Conservation (phyloP, 2,329 filamentous ascomycete genomes). For the Aspergillus phoenicis region DNA sequence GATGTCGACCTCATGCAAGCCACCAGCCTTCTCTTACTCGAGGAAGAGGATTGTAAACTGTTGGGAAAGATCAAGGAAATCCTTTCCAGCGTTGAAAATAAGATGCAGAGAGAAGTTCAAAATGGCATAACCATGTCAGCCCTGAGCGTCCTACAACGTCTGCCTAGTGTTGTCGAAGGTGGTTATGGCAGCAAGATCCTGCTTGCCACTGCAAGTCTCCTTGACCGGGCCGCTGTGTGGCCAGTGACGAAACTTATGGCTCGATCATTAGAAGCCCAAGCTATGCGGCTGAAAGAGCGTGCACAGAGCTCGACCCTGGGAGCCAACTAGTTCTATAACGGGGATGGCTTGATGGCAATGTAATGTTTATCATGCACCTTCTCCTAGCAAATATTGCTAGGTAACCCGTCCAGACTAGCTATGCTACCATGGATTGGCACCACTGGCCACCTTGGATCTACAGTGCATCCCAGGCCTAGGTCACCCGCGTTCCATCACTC, state of each 20-base stretch:
- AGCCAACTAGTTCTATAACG: conserved; percentile 12
- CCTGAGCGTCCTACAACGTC: conserved; percentile 52
- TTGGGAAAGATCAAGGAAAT: conserved; percentile 81
- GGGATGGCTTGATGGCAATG: not conserved
- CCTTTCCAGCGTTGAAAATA: conserved; percentile 73
- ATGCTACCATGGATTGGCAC: too few relatives aligned
- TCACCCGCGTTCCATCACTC: too few relatives aligned
- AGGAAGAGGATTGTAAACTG: conserved; percentile 87
- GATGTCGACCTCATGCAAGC: conserved; percentile 77
- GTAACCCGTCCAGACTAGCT: too few relatives aligned
- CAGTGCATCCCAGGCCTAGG: too few relatives aligned
- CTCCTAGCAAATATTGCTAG: too few relatives aligned
- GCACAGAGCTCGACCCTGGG: conserved; percentile 46
- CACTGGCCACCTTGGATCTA: too few relatives aligned
- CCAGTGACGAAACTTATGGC: conserved; percentile 75
- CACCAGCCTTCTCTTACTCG: conserved; percentile 84
- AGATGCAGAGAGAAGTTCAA: conserved; percentile 67
- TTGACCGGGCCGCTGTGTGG: conserved; percentile 90
- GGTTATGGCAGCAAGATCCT: conserved; percentile 86
- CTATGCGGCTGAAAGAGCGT: conserved; percentile 63
- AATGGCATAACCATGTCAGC: conserved; percentile 57
- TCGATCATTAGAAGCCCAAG: conserved; percentile 65
- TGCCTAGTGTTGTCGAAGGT: conserved; percentile 63
- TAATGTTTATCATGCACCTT: too few relatives aligned
- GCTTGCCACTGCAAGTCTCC: conserved; percentile 79